phyloP scores from a whole-genome alignment of 768 basidiomycete species.

The Termitomyces sp. region DNA sequence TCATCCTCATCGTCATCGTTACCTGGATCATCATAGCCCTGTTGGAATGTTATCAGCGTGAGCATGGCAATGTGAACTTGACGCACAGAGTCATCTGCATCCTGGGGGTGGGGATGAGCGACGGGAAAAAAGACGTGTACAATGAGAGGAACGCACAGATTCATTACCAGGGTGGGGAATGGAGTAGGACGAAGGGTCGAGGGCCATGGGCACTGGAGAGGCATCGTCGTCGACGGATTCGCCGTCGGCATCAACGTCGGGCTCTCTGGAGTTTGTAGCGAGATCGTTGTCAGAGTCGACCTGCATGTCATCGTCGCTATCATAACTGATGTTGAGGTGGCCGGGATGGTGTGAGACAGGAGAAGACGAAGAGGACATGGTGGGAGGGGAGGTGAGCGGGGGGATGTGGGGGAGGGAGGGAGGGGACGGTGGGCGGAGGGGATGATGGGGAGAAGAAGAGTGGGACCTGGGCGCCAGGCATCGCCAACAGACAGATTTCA shows the following conservation, averaged over 20 bases:
- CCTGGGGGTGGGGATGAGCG: conserved; percentile 25
- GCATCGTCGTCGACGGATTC: conserved; percentile 56
- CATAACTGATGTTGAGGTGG: conserved; percentile 53
- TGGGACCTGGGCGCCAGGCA: conserved; percentile 45
- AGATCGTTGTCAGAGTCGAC: conserved; percentile 57
- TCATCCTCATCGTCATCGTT: conserved; percentile 70
- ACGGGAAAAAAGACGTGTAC: conserved; percentile 7
- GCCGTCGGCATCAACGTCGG: conserved; percentile 60
- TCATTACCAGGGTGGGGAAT: conserved; percentile 27
- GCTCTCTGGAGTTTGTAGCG: conserved; percentile 36
- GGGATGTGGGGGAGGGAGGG: conserved; percentile 9
- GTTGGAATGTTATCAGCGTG: conserved; percentile 16
- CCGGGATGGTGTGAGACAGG: conserved; percentile 20
- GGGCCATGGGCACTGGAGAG: conserved; percentile 28
- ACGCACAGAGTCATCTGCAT: conserved; percentile 60
- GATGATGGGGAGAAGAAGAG: conserved; percentile 34
- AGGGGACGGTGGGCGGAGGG: conserved; percentile 22
- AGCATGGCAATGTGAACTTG: conserved; percentile 1
- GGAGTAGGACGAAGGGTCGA: conserved; percentile 26
- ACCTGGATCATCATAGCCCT: conserved; percentile 52
- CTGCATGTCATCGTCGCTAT: conserved; percentile 65
- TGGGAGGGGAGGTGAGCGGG: not conserved
- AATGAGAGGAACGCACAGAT: conserved; percentile 32
- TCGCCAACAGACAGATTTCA: conserved; percentile 53
- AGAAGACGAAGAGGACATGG: conserved; percentile 24